phyloP scores from a whole-genome alignment of 805 yeast species.

The Monosporozyma yasuniensis region DNA sequence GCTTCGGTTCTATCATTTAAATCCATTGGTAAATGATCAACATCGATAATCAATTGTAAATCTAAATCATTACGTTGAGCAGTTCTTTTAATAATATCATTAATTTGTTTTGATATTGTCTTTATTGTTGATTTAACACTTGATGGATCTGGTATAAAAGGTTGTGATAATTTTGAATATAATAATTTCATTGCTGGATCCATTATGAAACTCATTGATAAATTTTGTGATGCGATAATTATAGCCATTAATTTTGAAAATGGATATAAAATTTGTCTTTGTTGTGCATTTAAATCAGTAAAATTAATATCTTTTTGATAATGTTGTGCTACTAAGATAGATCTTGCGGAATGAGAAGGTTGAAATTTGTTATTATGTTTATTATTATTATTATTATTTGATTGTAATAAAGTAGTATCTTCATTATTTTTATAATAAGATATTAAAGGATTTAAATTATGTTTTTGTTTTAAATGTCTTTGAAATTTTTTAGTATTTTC shows the following conservation, averaged over 20 bases:
- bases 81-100: slow-evolving; percentile 10
- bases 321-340: neutral
- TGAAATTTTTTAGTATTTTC: slow-evolving; percentile 1
- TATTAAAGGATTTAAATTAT: slow-evolving; percentile 6
- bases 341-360: neutral
- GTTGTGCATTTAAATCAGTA: neutral
- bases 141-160: slow-evolving; percentile 2
- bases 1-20: neutral
- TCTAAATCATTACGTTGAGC: slow-evolving; percentile 9
- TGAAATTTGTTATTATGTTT: too few species aligned
- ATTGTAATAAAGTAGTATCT: neutral
- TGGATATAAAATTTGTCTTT: slow-evolving; percentile 8
- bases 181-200: slow-evolving; percentile 9
- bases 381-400: too few species aligned
- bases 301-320: neutral
- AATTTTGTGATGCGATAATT: slow-evolving; percentile 15
- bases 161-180: slow-evolving; percentile 5
- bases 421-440: slow-evolving; percentile 3
- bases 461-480: slow-evolving; percentile 10
- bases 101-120: slow-evolving; percentile 6
- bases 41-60: slow-evolving; percentile 8
- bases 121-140: slow-evolving; percentile 2
- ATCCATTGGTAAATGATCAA: neutral
- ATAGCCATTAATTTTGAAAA: slow-evolving; percentile 10
- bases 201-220: slow-evolving; percentile 8